phyloP scores from a whole-genome alignment of 306 rosid genomes.

The Rosa multiflora region DNA sequence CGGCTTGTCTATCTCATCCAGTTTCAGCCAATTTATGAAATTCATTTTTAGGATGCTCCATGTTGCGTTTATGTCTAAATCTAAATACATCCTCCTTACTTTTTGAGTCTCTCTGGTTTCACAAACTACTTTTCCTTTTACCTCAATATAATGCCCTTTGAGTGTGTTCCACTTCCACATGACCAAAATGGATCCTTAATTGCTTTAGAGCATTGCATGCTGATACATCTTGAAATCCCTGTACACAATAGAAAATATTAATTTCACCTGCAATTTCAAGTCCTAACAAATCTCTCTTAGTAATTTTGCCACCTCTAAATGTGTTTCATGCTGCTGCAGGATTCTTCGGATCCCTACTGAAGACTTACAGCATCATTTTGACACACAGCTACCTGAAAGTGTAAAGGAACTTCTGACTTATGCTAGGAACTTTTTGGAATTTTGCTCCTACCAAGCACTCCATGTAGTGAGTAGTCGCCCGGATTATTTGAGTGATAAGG shows the following conservation, averaged over 20 bases:
- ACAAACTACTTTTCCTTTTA: not conserved
- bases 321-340: constrained; percentile 40
- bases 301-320: not conserved
- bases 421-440: constrained; percentile 70
- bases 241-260: not conserved
- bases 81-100: no score
- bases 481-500: constrained; percentile 56
- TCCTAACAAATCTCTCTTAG: not conserved
- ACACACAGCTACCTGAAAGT: constrained; percentile 57
- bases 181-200: not conserved
- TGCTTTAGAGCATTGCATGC: not conserved
- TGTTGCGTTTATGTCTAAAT: no score
- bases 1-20: no score
- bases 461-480: constrained; percentile 33
- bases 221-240: not conserved
- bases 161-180: not conserved
- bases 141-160: not conserved
- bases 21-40: no score
- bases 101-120: not conserved
- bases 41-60: no score
- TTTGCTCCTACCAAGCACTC: constrained; percentile 71
- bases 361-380: constrained; percentile 67
- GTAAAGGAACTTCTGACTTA: constrained; percentile 61
- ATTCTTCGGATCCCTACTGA: constrained; percentile 58
- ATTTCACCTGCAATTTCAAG: not conserved